A percentile compares a stretch with the other conserved stretches of the same genome.
These are phyloP conservation scores for grape (Vitis vinifera) DNA, from an alignment of 164 flowering plant genomes.

Conservation along the genomic window DNA sequence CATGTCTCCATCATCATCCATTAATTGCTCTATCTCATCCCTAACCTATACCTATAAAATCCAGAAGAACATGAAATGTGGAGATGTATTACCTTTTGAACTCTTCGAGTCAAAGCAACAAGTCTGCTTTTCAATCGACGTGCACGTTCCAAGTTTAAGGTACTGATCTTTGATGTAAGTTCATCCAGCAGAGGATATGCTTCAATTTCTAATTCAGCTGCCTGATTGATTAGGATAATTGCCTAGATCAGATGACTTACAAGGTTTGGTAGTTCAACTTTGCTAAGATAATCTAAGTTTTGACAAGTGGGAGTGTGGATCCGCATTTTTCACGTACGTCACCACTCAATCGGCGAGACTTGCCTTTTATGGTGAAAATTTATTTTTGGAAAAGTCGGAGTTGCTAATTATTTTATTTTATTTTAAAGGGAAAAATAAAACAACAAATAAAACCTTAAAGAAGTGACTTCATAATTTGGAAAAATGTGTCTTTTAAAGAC, in stretches of 20 bases:
- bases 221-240: constrained; percentile 32
- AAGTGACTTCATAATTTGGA: too few relatives aligned
- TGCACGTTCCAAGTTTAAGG: constrained; percentile 64
- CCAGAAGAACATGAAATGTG: background rate
- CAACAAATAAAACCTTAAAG: too few relatives aligned
- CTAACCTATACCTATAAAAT: constrained; percentile 44
- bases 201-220: constrained; percentile 73
- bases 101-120: constrained; percentile 67
- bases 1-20: constrained; percentile 90
- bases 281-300: too few relatives aligned
- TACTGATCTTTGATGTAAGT: constrained; percentile 76
- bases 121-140: constrained; percentile 79
- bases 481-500: too few relatives aligned
- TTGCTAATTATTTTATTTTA: too few relatives aligned
- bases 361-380: too few relatives aligned
- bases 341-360: too few relatives aligned
- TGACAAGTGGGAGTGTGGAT: too few relatives aligned
- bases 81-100: constrained; percentile 55
- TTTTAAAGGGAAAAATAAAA: too few relatives aligned
- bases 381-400: too few relatives aligned
- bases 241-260: background rate
- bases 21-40: constrained; percentile 80
- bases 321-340: too few relatives aligned
- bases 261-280: background rate
- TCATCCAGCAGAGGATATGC: constrained; percentile 82